Evolutionary conservation across 2,329 filamentous ascomycete species (phyloP), one percentile per base, ranked within the genome.

Genomic region (Colletotrichum aenigma): DNA sequence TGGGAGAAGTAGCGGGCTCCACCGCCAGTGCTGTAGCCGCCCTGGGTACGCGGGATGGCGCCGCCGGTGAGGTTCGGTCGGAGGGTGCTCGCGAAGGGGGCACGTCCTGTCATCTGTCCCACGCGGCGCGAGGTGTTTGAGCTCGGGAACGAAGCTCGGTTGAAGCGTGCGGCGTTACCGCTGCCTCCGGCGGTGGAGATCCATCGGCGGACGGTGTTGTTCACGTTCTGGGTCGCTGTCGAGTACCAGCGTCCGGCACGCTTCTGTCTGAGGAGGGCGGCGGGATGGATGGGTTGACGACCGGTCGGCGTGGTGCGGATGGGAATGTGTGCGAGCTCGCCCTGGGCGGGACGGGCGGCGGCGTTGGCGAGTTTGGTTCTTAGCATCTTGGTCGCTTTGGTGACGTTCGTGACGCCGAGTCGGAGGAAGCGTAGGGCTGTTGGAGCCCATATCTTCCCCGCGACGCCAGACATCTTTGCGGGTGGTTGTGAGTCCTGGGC

Each of bases 1-100:
- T 98, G 96, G 2, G 95, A 97, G 86, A 98, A 98, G 87, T 96
- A 96, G 78, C 96, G 91, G 28, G 93, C 94, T 78, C 94, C 92
- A 34, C 95, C 95, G 71, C 90, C 86, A 52, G 95, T 86, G 78
- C 89, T 89, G 83, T 99, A 99, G n/a, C 97, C 97, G 78, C 96
- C 96, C 9, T 96, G 95, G 52, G 95, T 95, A 72, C 96, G 92
- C 38, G 95, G 93, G 60, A 98, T 87, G 28, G 95, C 93, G 56
- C 96, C 96, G 64, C 96, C 96, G 0, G 96, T 98, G 78, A 98
- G 87, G 82, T 98, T 98, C 3, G 97, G 97, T 43, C 97, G 94
- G 43, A 99, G 91, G 2, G 96, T 94, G 66, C 93, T 95, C 6
- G 96, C 94, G 83, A 98, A 98, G 0, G 96, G 96, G 34, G 96